Evolutionary conservation across 495 filamentous ascomycete genomes (phyloP), one percentile per base, ranked within the genome.

Genomic region (Neurospora sp.): DNA sequence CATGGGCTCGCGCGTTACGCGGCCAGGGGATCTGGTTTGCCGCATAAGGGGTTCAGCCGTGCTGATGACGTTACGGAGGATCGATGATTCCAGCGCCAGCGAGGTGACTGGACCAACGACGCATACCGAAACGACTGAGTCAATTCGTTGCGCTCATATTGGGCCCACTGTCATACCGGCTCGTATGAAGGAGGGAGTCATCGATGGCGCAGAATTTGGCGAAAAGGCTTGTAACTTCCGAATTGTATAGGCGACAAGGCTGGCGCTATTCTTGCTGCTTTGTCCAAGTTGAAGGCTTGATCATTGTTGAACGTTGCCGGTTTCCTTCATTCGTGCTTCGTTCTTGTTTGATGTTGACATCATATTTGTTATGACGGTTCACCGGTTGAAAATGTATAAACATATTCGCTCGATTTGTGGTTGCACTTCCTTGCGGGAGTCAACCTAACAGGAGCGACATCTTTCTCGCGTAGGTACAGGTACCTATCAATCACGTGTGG

Each of bases 1-100:
- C 27, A 73, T 75, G 68, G 74, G 74, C 5, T 73, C 74, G 22
- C 72, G 74, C 14, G 42, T 75, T 68, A 70, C 74, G 42, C 70
- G 72, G 18, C 44, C 70, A 27, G 72, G 74, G 10, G 74, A 75
- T 39, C n/a, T 75, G n/a, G 74, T 75, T 9, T 75, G 74, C 47
- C 74, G 74, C 4, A 37, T 75, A 31, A 35, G 38, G 6, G 74
- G 74, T 16, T 73, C 74, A 6, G 7, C 31, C 5, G 70, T 71
- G 44, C 41, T 75, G 45, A 72, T 72, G 74, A 75, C 68, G 72
- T 44, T 75, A 69, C 47, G 72, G 27, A 47, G 18, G 47, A 35
- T 71, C 44, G 16, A 37, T 35, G 53, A 44, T 44, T 18, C 16
- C 41, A 44, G 16, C 41, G 41, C 16, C 41, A 44, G 41, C 16